phyloP scores from a whole-genome alignment of 2,329 filamentous ascomycete species.

The Penicillium palitans region DNA sequence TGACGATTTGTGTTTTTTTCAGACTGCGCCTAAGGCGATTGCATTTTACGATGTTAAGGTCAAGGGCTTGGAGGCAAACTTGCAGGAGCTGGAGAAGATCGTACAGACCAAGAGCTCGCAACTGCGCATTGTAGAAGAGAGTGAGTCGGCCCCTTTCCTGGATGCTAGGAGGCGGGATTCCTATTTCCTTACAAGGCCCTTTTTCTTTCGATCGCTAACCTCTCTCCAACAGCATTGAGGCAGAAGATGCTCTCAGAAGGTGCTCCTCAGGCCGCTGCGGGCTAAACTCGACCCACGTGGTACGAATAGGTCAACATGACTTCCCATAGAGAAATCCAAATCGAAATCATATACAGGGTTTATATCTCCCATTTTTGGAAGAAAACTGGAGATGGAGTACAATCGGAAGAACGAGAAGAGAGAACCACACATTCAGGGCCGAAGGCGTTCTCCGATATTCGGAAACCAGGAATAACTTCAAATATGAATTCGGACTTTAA shows the following conservation, averaged over 20 bases:
- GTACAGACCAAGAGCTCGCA: slow-evolving; percentile 78
- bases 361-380: not conserved
- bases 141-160: slow-evolving; percentile 47
- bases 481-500: not conserved
- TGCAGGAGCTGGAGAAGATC: slow-evolving; percentile 68
- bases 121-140: slow-evolving; percentile 83
- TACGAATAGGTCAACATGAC: not conserved
- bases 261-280: slow-evolving; percentile 34
- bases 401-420: not conserved
- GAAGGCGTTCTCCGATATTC: not conserved
- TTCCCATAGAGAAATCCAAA: slow-evolving; percentile 3
- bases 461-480: not conserved
- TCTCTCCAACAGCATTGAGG: slow-evolving; percentile 45
- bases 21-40: slow-evolving; percentile 60
- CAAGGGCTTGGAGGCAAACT: slow-evolving; percentile 63
- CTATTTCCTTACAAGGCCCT: not conserved
- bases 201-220: slow-evolving; percentile 20
- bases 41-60: slow-evolving; percentile 70
- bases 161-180: not conserved
- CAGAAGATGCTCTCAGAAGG: slow-evolving; percentile 53
- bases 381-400: not conserved
- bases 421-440: not conserved
- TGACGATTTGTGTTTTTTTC: not conserved
- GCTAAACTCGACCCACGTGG: not conserved
- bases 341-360: not conserved